Evolutionary conservation across 2,329 filamentous ascomycete species (phyloP).

Genomic region (Colletotrichum sp.): DNA sequence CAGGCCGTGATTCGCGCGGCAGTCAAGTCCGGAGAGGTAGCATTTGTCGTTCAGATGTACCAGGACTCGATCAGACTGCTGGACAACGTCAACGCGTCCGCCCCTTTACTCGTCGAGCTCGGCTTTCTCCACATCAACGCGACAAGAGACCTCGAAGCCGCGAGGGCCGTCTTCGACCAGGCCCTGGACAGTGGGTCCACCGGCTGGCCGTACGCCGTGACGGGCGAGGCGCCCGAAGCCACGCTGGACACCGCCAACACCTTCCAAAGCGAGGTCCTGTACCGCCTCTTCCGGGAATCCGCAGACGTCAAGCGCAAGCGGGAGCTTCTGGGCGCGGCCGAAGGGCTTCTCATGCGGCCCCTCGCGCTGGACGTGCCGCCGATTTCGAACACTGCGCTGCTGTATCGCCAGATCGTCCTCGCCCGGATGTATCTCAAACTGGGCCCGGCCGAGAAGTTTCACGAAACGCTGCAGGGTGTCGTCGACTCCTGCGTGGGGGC

Average conservation of each 20-base stretch:
- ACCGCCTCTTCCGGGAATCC: slow-evolving; percentile 23
- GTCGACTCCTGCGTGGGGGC: slow-evolving; percentile 23
- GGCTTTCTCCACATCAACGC: slow-evolving; percentile 22
- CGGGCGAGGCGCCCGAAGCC: slow-evolving; percentile 15
- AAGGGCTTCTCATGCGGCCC: slow-evolving; percentile 20
- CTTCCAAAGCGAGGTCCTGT: slow-evolving; percentile 22
- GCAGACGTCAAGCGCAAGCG: slow-evolving; percentile 23
- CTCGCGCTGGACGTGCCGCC: slow-evolving; percentile 25
- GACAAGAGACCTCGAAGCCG: slow-evolving; percentile 11
- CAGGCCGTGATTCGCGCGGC: slow-evolving; percentile 14
- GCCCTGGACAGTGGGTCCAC: slow-evolving; percentile 24
- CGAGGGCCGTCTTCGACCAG: slow-evolving; percentile 23
- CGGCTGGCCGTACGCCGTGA: slow-evolving; percentile 25
- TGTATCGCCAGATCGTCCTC: slow-evolving; percentile 17
- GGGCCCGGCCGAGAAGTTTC: slow-evolving; percentile 24
- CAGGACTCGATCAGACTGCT: slow-evolving; percentile 25
- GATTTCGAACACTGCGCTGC: slow-evolving; percentile 9
- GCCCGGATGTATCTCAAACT: slow-evolving; percentile 28
- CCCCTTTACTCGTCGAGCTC: slow-evolving; percentile 25
- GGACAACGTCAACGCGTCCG: slow-evolving; percentile 28
- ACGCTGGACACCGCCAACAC: slow-evolving; percentile 19
- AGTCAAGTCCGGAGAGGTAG: slow-evolving; percentile 18
- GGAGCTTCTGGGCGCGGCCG: slow-evolving; percentile 18
- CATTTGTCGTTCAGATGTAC: slow-evolving; percentile 26
- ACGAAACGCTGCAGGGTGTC: slow-evolving; percentile 22